Evolutionary conservation across 306 rosid species (phyloP), one percentile per base, ranked within the genome.

Genomic region (Vigna hirtella): DNA sequence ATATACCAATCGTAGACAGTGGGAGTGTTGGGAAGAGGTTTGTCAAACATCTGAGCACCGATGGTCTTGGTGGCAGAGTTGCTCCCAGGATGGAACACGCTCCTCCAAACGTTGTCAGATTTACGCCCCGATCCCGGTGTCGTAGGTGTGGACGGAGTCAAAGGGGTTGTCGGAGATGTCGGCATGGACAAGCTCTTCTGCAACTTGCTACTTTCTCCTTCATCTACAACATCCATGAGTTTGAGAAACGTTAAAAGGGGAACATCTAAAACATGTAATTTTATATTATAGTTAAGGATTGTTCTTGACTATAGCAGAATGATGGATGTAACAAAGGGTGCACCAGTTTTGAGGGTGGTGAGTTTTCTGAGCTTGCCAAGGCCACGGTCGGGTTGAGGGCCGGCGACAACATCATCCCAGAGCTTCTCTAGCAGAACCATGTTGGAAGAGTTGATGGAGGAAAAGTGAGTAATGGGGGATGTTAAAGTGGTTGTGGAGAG

Each of bases 81-180:
- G 58, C 98, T 93, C 10, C 99, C 99, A 0, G 99, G 99, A 71
- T 96, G 61, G 87, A 96, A 96, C 72, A 96, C 99, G 72, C 99
- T 96, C 90, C 99, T 91, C 99, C 99, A 93, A 15, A 96, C 98
- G 88, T 93, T 93, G 53, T 91, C 89, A 6, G n/a, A 88, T 64
- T 81, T 87, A 43, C 92, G 95, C 15, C 71, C 91, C 52, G 88
- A 80, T 0, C 17, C 4, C 0, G 97, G 93, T 3, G 98, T 80
- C 1, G 72, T 76, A 2, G 97, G 96, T 2, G 98, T 88, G 18
- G 47, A 42, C 1, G 97, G 97, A 0, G 98, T 90, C 52, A 4
- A 16, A 1, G 97, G 97, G 0, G 98, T 93, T 2, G 62, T 20
- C 7, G 96, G 93, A 8, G 90, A 77, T 1, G 87, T 42, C 7